Conservation (phyloP, 2,329 filamentous ascomycete species). For the Zasmidium citrigriseum region DNA sequence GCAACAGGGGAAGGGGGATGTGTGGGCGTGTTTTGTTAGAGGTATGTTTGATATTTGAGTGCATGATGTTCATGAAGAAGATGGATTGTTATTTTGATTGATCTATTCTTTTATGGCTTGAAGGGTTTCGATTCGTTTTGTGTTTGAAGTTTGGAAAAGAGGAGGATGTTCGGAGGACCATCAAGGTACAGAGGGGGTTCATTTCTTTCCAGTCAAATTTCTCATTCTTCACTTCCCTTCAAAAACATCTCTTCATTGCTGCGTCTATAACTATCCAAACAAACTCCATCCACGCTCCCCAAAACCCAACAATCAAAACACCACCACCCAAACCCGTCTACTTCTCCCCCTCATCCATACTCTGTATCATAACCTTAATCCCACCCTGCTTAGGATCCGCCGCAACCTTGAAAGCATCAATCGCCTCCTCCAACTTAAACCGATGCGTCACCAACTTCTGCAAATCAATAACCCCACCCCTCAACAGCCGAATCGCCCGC, state of each 20-base stretch:
- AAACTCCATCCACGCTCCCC: not conserved
- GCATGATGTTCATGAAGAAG: too few species aligned
- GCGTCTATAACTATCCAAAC: not conserved
- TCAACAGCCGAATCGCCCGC: slow-evolving; percentile 81
- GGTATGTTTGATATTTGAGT: not conserved
- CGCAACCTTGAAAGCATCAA: slow-evolving; percentile 87
- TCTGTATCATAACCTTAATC: slow-evolving; percentile 98
- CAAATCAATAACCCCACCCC: slow-evolving; percentile 81
- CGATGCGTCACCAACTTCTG: slow-evolving; percentile 84
- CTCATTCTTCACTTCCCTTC: not conserved
- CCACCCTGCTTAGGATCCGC: slow-evolving; percentile 85
- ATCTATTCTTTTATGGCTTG: not conserved
- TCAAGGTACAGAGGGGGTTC: not conserved
- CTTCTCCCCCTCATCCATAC: slow-evolving; percentile 44
- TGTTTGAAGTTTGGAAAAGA: too few species aligned
- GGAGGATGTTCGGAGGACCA: too few species aligned
- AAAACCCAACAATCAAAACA: not conserved
- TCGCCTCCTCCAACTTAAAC: slow-evolving; percentile 79
- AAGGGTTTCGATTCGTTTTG: not conserved
- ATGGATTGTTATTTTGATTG: not conserved
- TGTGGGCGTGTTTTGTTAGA: slow-evolving; percentile 14
- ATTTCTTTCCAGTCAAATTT: too few species aligned
- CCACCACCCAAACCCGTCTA: slow-evolving; percentile 3
- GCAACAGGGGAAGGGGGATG: slow-evolving; percentile 1
- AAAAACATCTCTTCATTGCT: not conserved